Conservation (phyloP, 805 yeast species). For the Spathaspora boniae region DNA sequence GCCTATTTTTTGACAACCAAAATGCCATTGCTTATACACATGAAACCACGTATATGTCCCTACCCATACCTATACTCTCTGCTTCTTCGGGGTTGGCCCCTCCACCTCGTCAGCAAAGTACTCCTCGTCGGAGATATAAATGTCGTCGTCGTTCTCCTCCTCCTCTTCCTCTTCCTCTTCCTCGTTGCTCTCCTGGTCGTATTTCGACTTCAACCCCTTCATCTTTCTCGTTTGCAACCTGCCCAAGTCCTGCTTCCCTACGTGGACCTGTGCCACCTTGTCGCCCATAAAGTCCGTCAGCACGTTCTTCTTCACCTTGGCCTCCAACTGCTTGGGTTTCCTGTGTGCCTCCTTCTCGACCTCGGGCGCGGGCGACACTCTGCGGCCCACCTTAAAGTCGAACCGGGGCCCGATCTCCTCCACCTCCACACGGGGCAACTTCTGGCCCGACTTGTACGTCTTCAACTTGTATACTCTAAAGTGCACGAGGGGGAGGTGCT, state of each 20-base stretch:
- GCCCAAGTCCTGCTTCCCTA: slow-evolving; percentile 90
- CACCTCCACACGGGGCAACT: slow-evolving; percentile 88
- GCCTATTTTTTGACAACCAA: no score
- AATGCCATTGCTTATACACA: no score
- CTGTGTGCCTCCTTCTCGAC: slow-evolving; percentile 84
- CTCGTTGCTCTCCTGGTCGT: slow-evolving; percentile 69
- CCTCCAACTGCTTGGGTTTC: slow-evolving; percentile 76
- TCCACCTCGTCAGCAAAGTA: slow-evolving; percentile 15
- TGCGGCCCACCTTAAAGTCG: slow-evolving; percentile 89
- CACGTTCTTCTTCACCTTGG: slow-evolving; percentile 84
- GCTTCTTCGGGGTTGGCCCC: slow-evolving; percentile 30
- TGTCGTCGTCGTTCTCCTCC: slow-evolving; percentile 7
- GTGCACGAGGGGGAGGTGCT: slow-evolving; percentile 71
- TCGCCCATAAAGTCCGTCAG: slow-evolving; percentile 90
- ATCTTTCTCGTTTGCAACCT: slow-evolving; percentile 94
- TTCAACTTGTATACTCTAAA: slow-evolving; percentile 89
- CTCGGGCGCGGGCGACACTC: slow-evolving; percentile 77
- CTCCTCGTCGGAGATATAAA: slow-evolving; percentile 8
- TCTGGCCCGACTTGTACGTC: slow-evolving; percentile 79
- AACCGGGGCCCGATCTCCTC: slow-evolving; percentile 95
- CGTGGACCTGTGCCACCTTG: slow-evolving; percentile 92
- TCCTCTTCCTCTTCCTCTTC: slow-evolving; percentile 44
- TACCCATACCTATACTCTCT: slow-evolving; percentile 17
- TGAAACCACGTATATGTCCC: no score
- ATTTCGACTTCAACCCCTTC: slow-evolving; percentile 92